Evolutionary conservation across 768 basidiomycete genomes (phyloP).

Genomic region (Boletus speciosus): DNA sequence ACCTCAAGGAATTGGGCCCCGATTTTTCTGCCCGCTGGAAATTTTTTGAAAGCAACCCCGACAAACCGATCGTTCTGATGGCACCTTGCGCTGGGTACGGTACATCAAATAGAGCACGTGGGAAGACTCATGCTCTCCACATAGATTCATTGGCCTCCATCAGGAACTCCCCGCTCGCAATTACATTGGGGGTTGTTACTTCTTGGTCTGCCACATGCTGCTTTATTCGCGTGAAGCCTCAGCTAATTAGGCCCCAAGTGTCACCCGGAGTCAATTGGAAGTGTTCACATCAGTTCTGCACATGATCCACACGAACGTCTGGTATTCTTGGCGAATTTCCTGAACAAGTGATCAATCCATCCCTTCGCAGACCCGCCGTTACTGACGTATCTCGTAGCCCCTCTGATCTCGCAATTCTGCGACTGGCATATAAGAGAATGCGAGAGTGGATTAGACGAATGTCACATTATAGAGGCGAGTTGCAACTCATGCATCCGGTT

Average conservation of each 20-base stretch:
- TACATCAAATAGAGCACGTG: background rate
- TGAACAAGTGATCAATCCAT: slow-evolving; percentile 38
- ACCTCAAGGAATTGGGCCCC: slow-evolving; percentile 48
- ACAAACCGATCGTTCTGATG: slow-evolving; percentile 52
- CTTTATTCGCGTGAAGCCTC: background rate
- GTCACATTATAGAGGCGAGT: slow-evolving; percentile 37
- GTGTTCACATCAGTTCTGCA: slow-evolving; percentile 46
- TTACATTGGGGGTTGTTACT: slow-evolving; percentile 24
- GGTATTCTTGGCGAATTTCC: slow-evolving; percentile 45
- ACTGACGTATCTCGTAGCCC: slow-evolving; percentile 9
- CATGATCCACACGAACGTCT: slow-evolving; percentile 37
- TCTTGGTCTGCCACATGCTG: slow-evolving; percentile 22
- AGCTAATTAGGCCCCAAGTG: slow-evolving; percentile 12
- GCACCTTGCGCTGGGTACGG: slow-evolving; percentile 40
- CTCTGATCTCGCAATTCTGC: slow-evolving; percentile 25
- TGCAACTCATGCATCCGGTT: slow-evolving; percentile 13
- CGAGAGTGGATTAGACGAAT: slow-evolving; percentile 38
- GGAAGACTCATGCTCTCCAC: background rate
- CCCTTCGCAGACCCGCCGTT: background rate
- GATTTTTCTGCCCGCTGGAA: slow-evolving; percentile 49
- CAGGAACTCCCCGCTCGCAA: slow-evolving; percentile 9
- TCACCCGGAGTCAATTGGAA: slow-evolving; percentile 47
- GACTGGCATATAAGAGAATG: slow-evolving; percentile 26
- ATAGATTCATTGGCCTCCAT: slow-evolving; percentile 12
- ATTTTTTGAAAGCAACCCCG: slow-evolving; percentile 48